Evolutionary conservation across 805 yeast species (phyloP), one percentile per base, ranked within the genome.

Genomic region (Pichia manshurica): DNA sequence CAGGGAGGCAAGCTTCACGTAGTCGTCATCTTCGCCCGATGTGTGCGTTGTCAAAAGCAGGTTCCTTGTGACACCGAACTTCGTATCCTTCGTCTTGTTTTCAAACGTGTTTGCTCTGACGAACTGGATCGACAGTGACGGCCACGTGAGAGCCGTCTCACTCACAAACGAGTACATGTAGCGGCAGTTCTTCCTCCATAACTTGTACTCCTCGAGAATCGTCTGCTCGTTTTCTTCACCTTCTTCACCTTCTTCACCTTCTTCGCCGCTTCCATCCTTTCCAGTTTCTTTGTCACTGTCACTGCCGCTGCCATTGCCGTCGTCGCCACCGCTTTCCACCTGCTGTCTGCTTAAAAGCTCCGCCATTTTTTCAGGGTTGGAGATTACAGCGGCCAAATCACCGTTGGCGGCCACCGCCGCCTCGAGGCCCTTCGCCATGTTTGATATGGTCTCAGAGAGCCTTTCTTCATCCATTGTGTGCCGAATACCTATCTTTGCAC

Each of bases 141-240:
- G 95, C 95, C 95, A 86, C 12, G 82, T 77, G 39, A 86, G 66
- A 2, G 84, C 87, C 0, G 91, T 83, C 59, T 86, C 93, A 42
- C 84, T 79, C 29, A 86, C 87, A 60, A 82, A 85, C 56, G 85
- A 89, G 55, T 86, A 86, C 93, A 86, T 84, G 56, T 74, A 79
- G 12, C 86, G 82, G 54, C 90, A 85, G 58, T 84, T 86, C 58
- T 84, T 79, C 50, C 87, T 74, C 95, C 95, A 86, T 52, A 85
- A 63, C 50, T 82, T 80, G 60, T 86, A 85, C 61, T 86, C 95
- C 54, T 78, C 82, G 51, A 77, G 68, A 45, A 78, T 74, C 13
- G 78, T 69, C 28, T 46, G 43, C 8, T 44, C 49, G 12, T 49
- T 48, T 16, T 51, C 58, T 20, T 52, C 46, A 3, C 33, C 48